These are phyloP conservation scores for Bremia lactucae DNA, from an alignment of 352 stramenopile species.

Conservation along the genomic window DNA sequence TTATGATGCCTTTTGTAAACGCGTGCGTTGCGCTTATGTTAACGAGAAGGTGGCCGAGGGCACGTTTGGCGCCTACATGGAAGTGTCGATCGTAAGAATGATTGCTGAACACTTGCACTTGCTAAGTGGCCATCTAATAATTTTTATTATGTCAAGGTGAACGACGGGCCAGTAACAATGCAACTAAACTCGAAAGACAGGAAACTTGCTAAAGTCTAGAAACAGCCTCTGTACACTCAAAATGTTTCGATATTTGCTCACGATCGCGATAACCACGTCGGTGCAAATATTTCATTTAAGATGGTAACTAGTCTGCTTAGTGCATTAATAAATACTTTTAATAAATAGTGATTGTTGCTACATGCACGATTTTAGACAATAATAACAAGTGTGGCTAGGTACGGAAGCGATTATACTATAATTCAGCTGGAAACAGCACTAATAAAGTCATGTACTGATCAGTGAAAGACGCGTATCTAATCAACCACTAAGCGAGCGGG, in stretches of 20 bases:
- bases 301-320: too few species aligned
- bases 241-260: slow-evolving; percentile 10
- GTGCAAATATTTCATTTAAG: too few species aligned
- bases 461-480: too few species aligned
- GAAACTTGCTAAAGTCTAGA: slow-evolving; percentile 30
- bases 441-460: too few species aligned
- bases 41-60: slow-evolving; percentile 66
- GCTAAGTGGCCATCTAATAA: too few species aligned
- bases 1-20: slow-evolving; percentile 62
- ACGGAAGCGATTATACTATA: slow-evolving; percentile 30
- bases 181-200: slow-evolving; percentile 74
- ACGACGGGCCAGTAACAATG: slow-evolving; percentile 79
- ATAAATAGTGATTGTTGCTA: too few species aligned
- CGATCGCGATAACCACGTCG: too few species aligned
- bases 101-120: neutral
- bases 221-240: neutral
- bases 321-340: too few species aligned
- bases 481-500: too few species aligned
- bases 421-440: too few species aligned
- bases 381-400: slow-evolving; percentile 31
- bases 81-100: slow-evolving; percentile 61
- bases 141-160: slow-evolving; percentile 31
- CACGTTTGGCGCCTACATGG: slow-evolving; percentile 79
- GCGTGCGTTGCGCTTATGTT: slow-evolving; percentile 45
- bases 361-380: too few species aligned